Conservation (phyloP, 1,139 yeast genomes). For the Diutina scorzettiae region DNA sequence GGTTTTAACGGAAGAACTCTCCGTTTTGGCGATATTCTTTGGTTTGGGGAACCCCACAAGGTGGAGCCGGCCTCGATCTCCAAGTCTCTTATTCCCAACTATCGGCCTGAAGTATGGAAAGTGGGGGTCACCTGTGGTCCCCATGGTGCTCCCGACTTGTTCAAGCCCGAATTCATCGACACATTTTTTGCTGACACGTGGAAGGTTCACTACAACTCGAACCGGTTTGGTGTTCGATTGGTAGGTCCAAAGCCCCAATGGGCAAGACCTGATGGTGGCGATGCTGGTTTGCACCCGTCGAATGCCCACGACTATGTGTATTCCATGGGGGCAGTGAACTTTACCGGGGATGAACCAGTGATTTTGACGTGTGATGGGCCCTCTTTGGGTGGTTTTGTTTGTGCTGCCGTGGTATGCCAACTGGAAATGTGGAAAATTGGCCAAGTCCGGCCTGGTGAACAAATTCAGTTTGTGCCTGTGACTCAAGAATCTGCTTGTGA, state of each 20-base stretch:
- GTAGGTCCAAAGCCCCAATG: constrained; percentile 94
- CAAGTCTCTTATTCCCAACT: constrained; percentile 43
- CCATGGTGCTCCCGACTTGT: constrained; percentile 94
- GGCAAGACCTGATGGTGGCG: constrained; percentile 98
- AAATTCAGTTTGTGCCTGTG: constrained; percentile 69
- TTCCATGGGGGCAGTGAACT: constrained; percentile 91
- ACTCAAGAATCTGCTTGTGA: constrained; percentile 53
- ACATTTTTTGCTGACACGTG: constrained; percentile 69
- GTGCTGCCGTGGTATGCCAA: constrained; percentile 90
- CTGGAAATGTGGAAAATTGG: constrained; percentile 99
- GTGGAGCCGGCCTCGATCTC: constrained; percentile 52
- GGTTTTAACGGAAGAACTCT: constrained; percentile 89
- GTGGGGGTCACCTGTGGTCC: constrained; percentile 96
- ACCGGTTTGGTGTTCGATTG: constrained; percentile 88
- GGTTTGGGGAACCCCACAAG: constrained; percentile 66
- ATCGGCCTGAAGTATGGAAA: constrained; percentile 51
- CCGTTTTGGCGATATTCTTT: constrained; percentile 84
- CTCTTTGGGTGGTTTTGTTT: constrained; percentile 92
- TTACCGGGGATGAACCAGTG: constrained; percentile 97
- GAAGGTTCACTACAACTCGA: constrained; percentile 95
- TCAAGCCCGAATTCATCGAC: constrained; percentile 59
- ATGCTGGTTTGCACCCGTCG: constrained; percentile 95
- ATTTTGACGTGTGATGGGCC: constrained; percentile 96
- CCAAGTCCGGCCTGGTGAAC: constrained; percentile 91
- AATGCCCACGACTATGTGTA: constrained; percentile 96